Evolutionary conservation across 2,329 filamentous ascomycete genomes (phyloP).

Genomic region (Xylaria sp.): DNA sequence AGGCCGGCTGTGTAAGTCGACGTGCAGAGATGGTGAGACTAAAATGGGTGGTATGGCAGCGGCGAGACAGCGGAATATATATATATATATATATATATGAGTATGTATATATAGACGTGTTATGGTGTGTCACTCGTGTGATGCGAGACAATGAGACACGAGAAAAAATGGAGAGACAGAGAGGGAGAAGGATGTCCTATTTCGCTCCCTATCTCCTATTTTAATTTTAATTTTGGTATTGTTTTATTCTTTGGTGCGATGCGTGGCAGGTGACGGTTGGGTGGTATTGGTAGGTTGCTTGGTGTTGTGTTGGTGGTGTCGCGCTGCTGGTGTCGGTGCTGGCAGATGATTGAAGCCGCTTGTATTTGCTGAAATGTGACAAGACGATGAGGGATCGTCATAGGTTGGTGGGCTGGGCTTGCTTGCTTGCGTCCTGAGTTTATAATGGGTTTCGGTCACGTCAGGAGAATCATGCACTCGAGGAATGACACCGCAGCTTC

Average conservation of each 20-base stretch:
- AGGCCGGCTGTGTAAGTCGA: constrained; percentile 5
- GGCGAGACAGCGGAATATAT: constrained; percentile 10
- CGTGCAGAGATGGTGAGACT: constrained; percentile 3
- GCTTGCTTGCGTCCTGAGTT: too few relatives aligned
- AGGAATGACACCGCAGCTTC: constrained; percentile 22
- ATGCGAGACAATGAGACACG: background rate
- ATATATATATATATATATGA: background rate
- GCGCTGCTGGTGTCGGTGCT: constrained; percentile 15
- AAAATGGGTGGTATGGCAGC: background rate
- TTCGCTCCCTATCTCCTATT: background rate
- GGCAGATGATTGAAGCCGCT: constrained; percentile 19
- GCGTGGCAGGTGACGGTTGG: constrained; percentile 39
- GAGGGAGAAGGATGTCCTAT: background rate
- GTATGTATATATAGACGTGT: constrained; percentile 2
- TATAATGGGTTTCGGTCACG: constrained; percentile 5
- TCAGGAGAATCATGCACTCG: constrained; percentile 26
- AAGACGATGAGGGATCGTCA: constrained; percentile 2
- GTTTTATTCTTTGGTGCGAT: constrained; percentile 15
- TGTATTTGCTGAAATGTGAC: constrained; percentile 7
- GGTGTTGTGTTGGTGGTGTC: constrained; percentile 24
- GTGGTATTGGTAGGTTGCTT: constrained; percentile 15
- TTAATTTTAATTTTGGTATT: background rate
- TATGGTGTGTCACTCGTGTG: background rate
- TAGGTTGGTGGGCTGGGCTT: background rate
- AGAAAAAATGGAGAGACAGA: background rate